Base-by-base conservation (phyloP, 148 eudicot genomes). In the Rhododendron simsii region DNA sequence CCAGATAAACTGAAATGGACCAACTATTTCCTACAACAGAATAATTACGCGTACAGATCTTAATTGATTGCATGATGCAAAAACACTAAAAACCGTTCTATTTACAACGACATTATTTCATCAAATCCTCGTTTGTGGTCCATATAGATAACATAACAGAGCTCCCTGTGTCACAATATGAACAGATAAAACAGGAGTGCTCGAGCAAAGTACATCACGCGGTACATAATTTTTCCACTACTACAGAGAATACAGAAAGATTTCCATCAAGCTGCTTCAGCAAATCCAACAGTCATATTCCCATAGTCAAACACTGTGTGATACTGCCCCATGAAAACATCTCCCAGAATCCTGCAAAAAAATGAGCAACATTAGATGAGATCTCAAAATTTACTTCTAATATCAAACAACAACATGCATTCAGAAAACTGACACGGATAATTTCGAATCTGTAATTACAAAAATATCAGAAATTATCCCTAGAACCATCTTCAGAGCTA, bases 291-390 rank as follows among this genome's bases (percentile, higher is more conserved):
- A 85, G 88, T 87, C 86, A 87, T 74, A 30, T 92, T 93, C 12
- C 98, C 98, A 45, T 88, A 90, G 90, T 93, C 89, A 37, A 95
- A 93, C 63, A 93, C 98, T 0, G 96, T 95, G 92, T 93, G 98
- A 80, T 91, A 95, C 47, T 82, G 87, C 10, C 95, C 96, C 96
- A 93, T 93, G 91, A 95, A 93, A 78, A 95, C 85, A 86, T 94
- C 98, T 59, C 98, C 98, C 92, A 95, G 84, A 81, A 95, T 93
- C 98, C 96, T 93, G 94, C 88, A 87, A 28, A 85, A 85, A 78
- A 23, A 57, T 59, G 8, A 79, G 20, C 6, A 81, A 35, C 59
- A 55, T 28, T 18, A 79, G 14, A 80, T 63, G 3, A 3, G 45
- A 41, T 41, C 45, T 41, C 4, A n/a, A 16, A 23, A 44, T 14